Evolutionary conservation across 371 early-diverging fungal genomes (phyloP).

Genomic region (Zopfochytrium polystomum): DNA sequence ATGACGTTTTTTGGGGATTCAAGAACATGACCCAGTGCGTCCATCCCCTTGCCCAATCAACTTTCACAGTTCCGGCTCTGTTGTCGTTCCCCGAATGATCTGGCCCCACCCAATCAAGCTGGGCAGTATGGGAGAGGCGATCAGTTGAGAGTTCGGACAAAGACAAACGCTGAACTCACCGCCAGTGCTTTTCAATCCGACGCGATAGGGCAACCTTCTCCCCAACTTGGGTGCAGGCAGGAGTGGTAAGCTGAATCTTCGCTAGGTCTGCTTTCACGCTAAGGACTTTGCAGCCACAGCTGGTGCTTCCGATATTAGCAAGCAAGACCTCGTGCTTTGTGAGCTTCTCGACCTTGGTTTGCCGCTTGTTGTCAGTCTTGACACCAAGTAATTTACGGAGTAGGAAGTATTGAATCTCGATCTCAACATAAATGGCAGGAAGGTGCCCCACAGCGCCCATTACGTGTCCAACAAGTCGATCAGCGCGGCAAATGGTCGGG

Average conservation of each 20-base stretch:
- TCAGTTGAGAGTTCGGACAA: constrained; percentile 1
- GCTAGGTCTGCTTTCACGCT: constrained; percentile 92
- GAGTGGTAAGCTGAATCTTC: constrained; percentile 90
- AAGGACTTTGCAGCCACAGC: constrained; percentile 96
- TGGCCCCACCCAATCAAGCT: constrained; percentile 97
- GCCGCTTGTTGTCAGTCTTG: constrained; percentile 95
- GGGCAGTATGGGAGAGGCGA: not conserved
- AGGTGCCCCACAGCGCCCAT: constrained; percentile 95
- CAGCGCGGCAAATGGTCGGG: constrained; percentile 97
- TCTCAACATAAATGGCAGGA: constrained; percentile 93
- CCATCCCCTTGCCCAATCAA: not conserved
- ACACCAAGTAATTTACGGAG: constrained; percentile 95
- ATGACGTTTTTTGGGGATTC: no score
- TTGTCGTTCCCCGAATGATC: constrained; percentile 83
- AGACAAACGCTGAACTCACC: constrained; percentile 55
- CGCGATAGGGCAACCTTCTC: constrained; percentile 98
- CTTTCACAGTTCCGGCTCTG: constrained; percentile 52
- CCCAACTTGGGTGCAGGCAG: constrained; percentile 97
- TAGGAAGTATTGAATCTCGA: constrained; percentile 96
- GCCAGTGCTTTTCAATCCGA: constrained; percentile 99
- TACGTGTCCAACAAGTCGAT: constrained; percentile 99
- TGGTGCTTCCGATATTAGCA: constrained; percentile 98
- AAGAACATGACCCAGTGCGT: no score
- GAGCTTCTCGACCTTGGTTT: constrained; percentile 91
- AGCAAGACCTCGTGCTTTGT: constrained; percentile 92